Evolutionary conservation across 352 stramenopile genomes (phyloP).

Genomic region (Phytophthora macrochlamydospora): DNA sequence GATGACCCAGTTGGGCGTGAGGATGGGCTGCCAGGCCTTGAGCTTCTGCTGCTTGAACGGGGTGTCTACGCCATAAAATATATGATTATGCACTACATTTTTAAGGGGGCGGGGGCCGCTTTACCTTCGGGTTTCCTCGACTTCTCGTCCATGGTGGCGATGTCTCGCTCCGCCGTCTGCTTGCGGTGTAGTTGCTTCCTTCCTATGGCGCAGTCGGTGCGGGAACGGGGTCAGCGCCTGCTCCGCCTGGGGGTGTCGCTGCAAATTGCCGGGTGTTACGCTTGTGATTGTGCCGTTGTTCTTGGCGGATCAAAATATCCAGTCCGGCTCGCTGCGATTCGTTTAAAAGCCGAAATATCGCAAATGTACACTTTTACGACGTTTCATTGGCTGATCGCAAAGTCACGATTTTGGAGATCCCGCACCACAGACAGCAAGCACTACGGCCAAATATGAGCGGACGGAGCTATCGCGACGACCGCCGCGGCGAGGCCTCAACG

Average conservation of each 20-base stretch:
- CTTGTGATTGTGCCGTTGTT: constrained; percentile 19
- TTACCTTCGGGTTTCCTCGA: constrained; percentile 85
- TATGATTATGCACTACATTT: not conserved
- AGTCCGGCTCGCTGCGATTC: not conserved
- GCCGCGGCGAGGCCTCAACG: constrained; percentile 27
- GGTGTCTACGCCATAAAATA: constrained; percentile 53
- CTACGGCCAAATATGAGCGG: constrained; percentile 20
- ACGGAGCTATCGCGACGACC: constrained; percentile 41
- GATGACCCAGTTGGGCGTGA: constrained; percentile 97
- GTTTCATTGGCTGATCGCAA: not conserved
- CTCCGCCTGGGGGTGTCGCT: constrained; percentile 7
- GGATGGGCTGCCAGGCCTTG: constrained; percentile 96
- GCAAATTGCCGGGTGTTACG: constrained; percentile 31
- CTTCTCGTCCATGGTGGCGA: constrained; percentile 79
- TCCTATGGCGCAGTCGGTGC: constrained; percentile 17
- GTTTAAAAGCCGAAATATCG: not conserved
- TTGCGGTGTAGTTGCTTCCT: constrained; percentile 27
- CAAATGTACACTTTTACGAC: not conserved
- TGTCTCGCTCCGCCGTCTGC: constrained; percentile 28
- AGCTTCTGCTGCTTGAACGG: constrained; percentile 91
- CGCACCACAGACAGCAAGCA: constrained; percentile 1
- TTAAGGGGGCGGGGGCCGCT: not conserved
- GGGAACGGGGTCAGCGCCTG: constrained; percentile 6
- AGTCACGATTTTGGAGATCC: too few relatives aligned
- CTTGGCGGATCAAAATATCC: constrained; percentile 6